Conservation (phyloP, 495 filamentous ascomycete genomes). For the Aspergillus saccharolyticus region DNA sequence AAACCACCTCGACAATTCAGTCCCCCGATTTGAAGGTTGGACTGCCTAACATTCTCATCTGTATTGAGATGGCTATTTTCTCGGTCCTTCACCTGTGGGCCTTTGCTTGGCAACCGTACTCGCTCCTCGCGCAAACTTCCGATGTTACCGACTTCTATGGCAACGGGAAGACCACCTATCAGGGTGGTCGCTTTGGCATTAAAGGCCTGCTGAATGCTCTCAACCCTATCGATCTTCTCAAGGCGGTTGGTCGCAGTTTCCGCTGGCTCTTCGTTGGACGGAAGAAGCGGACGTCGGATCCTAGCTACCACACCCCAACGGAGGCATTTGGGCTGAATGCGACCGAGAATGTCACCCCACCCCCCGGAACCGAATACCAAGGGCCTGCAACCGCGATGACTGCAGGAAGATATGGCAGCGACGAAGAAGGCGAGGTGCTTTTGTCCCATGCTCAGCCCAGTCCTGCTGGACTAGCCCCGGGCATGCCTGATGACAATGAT, state of each 20-base stretch:
- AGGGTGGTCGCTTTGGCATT: constrained; percentile 59
- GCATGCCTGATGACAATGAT: constrained; percentile 22
- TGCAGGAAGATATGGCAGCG: constrained; percentile 19
- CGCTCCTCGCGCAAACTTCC: constrained; percentile 26
- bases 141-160: constrained; percentile 44
- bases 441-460: constrained; percentile 40
- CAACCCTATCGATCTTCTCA: constrained; percentile 80
- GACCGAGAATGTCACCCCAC: constrained; percentile 11
- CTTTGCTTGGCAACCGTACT: constrained; percentile 71
- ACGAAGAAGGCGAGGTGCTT: constrained; percentile 40
- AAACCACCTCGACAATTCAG: constrained; percentile 54
- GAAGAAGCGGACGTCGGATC: constrained; percentile 49
- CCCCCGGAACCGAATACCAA: constrained; percentile 29
- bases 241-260: constrained; percentile 69
- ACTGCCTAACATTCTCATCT: constrained; percentile 72
- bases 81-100: constrained; percentile 75
- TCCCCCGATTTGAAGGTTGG: constrained; percentile 75
- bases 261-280: constrained; percentile 76
- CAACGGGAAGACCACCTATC: constrained; percentile 48
- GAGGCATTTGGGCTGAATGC: constrained; percentile 32
- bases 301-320: constrained; percentile 40
- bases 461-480: constrained; percentile 17
- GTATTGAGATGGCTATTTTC: constrained; percentile 86
- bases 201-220: constrained; percentile 66
- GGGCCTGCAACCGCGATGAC: constrained; percentile 25